Base-by-base conservation (phyloP, 306 rosid genomes). In the Glycyrrhiza uralensis region DNA sequence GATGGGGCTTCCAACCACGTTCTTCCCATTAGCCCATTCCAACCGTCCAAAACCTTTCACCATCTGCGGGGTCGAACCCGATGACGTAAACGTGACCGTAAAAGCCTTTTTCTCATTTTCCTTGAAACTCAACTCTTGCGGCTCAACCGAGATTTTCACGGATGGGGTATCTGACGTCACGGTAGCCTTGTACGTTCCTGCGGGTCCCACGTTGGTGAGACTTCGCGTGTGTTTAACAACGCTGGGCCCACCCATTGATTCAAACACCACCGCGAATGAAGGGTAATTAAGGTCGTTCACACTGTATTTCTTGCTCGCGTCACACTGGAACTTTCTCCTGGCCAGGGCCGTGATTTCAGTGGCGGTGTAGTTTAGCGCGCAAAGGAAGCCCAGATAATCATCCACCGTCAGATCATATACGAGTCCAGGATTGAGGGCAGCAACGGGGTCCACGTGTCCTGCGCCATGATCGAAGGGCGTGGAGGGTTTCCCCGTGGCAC, bases 401-500 rank as follows among this genome's bases (percentile, higher is more conserved):
- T 80, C 81, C 4, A 50, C 88, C 5, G 91, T 78, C 1, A 93
- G 19, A 69, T 93, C 98, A 6, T 91, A 93, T 0, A 87, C 97
- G 0, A 93, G 85, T 0, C 98, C 98, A 0, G 98, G 98, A 35
- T 89, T 82, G 9, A 87, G 78, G 3, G 98, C 97, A 0, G 85
- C 46, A 0, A 87, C 46, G 0, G 98, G 98, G 17, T 91, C 94
- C 82, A 89, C 97, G 92, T 93, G 98, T 66, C 98, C 98, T 0
- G 96, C 74, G 0, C 98, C 98, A 42, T 91, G 97, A 79, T 93
- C 98, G 35, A 84, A 91, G 33, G 98, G 91, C 0, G 97, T 86
- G 5, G 98, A 89, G 0, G 83, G 79, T 30, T 91, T 87, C 0
- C 92, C 97, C 0, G 89, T 86, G 0, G 96, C 84, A 2, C 85